These are phyloP conservation scores for Aspergillus panamensis DNA, from an alignment of 495 filamentous ascomycete species.

Conservation along the genomic window DNA sequence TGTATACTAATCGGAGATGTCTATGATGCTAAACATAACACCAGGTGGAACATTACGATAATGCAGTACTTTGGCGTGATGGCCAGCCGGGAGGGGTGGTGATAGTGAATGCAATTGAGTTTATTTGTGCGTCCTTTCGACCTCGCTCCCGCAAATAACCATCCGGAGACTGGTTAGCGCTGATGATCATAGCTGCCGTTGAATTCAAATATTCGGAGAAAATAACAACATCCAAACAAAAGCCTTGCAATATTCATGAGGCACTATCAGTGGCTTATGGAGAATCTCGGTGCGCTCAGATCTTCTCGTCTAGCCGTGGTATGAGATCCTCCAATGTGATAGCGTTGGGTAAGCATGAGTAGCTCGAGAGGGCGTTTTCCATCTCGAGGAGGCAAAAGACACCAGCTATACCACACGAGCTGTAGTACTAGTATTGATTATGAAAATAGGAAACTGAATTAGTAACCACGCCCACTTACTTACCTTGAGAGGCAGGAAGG, in stretches of 20 bases:
- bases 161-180: not conserved
- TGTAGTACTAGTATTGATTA: not conserved
- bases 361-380: not conserved
- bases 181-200: not conserved
- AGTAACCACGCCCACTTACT: not conserved
- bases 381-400: not conserved
- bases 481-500: not conserved
- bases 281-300: constrained; percentile 6
- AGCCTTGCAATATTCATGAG: not conserved
- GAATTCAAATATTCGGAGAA: not conserved
- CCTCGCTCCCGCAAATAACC: not conserved
- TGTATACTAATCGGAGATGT: too few relatives aligned
- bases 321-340: constrained; percentile 10
- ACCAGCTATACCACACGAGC: not conserved
- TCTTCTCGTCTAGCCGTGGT: not conserved
- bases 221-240: not conserved
- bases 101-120: too few relatives aligned
- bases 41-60: too few relatives aligned
- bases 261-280: not conserved
- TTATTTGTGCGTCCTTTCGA: not conserved
- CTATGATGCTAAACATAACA: too few relatives aligned
- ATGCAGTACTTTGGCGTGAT: too few relatives aligned
- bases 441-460: not conserved
- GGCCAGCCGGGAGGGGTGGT: too few relatives aligned
- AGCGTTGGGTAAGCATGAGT: constrained; percentile 6